These are phyloP conservation scores for Penicillium parvum DNA, from an alignment of 495 filamentous ascomycete species.

Conservation along the genomic window DNA sequence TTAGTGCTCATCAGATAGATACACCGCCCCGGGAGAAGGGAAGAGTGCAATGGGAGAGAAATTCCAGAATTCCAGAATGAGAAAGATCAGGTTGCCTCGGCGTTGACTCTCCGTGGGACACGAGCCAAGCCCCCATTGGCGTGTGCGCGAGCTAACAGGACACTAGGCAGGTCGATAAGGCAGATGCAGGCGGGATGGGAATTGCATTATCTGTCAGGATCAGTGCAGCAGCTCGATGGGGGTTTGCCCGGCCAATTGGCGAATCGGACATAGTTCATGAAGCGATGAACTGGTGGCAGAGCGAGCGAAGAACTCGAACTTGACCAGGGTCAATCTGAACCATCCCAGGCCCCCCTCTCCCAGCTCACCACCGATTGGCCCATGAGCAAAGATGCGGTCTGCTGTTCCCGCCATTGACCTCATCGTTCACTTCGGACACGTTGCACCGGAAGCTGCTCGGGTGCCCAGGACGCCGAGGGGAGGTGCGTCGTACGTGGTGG, in stretches of 20 bases:
- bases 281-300: background rate
- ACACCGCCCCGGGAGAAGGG: background rate
- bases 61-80: background rate
- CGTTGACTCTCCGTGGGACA: background rate
- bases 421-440: conserved; percentile 6
- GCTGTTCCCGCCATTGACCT: conserved; percentile 8
- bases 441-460: conserved; percentile 5
- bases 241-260: too few relatives aligned
- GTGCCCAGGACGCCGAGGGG: background rate
- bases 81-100: background rate
- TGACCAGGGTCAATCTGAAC: background rate
- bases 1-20: too few relatives aligned
- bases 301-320: conserved; percentile 6
- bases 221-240: conserved; percentile 13
- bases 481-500: conserved; percentile 9
- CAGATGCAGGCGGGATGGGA: conserved; percentile 18
- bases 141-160: too few relatives aligned
- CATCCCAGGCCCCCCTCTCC: background rate
- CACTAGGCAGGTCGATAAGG: conserved; percentile 12
- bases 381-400: conserved; percentile 19
- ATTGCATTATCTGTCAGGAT: conserved; percentile 28
- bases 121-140: too few relatives aligned
- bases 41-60: background rate
- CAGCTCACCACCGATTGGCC: conserved; percentile 7
- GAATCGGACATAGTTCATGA: too few relatives aligned